A percentile compares a stretch with the other conserved stretches of the same genome.
phyloP scores from a whole-genome alignment of 306 rosid genomes.

The Gastrolobium bilobum region DNA sequence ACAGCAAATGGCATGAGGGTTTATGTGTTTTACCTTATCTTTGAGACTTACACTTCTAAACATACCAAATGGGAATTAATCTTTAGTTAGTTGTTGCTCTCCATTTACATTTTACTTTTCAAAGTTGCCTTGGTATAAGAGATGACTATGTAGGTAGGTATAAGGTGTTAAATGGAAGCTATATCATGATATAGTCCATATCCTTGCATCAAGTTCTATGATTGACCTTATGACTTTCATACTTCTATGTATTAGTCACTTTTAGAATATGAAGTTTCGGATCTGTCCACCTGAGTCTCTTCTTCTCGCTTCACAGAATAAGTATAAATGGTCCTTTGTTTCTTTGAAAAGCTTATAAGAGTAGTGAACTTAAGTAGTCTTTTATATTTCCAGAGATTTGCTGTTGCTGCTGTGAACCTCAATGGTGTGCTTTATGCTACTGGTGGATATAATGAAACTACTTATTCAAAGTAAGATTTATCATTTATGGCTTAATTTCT shows the following conservation, averaged over 20 bases:
- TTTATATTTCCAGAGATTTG: conserved; percentile 61
- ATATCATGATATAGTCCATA: not conserved
- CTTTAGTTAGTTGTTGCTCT: not conserved
- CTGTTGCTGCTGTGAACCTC: conserved; percentile 59
- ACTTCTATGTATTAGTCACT: not conserved
- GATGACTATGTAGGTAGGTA: not conserved
- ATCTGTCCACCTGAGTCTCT: not conserved
- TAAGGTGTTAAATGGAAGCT: not conserved
- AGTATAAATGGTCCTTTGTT: conserved; percentile 17
- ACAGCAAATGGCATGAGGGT: too few relatives aligned
- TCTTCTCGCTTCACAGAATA: not conserved
- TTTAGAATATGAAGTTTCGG: conserved; percentile 1
- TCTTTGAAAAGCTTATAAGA: not conserved
- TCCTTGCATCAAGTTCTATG: not conserved
- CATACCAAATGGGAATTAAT: not conserved
- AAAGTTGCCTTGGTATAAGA: not conserved
- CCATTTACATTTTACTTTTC: not conserved
- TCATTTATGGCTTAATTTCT: not conserved
- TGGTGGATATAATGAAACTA: conserved; percentile 63
- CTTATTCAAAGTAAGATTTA: conserved; percentile 67
- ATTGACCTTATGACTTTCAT: not conserved
- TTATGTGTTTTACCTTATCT: not conserved
- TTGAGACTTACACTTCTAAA: conserved; percentile 3
- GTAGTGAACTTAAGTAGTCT: conserved; percentile 21
- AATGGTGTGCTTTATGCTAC: conserved; percentile 62